Evolutionary conservation across 192 early-diverging fungal species (phyloP), one percentile per base, ranked within the genome.

Genomic region (Coemansia sp.): DNA sequence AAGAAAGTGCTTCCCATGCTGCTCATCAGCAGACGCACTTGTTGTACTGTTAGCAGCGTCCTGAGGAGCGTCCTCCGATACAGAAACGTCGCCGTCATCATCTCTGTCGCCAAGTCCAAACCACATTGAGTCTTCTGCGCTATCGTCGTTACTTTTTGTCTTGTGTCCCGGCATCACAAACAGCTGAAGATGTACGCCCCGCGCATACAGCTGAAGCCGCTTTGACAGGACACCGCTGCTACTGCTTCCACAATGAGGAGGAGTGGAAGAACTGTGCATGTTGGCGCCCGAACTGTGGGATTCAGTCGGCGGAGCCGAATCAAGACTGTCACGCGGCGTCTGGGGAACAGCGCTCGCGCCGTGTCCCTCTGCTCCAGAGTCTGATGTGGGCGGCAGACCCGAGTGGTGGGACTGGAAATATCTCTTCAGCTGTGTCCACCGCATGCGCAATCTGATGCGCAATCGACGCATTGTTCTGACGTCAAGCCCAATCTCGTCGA

Each of bases 381-480:
- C 6, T 43, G 17, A 22, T 20, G 32, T n/a, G 22, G 42, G 11
- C 32, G 56, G 46, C 40, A 44, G 4, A 10, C 16, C 40, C 2
- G 55, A 43, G 59, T 56, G 57, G 5, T 58, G 59, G 13, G 59
- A 17, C 13, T 45, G 59, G 45, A 68, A 40, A 13, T 42, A 40
- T 6, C 39, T 16, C 14, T 65, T 64, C 43, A 77, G 40, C 54
- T 40, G 50, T 4, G 25, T 13, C 80, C 75, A 77, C 7, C 55
- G 32, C 4, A 49, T 14, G 5, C 74, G 68, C 37, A 74, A 19
- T 17, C 67, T 58, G 17, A 74, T 67, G 11, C 75, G 71, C 60
- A 83, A 38, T 40, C 80, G 49, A 16, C 80, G 68, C 80, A 83
- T 83, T 16, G 80, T 83, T 4, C 80, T 65, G 46, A 83, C 60